Evolutionary conservation across 2,329 filamentous ascomycete species (phyloP), one percentile per base, ranked within the genome.

Genomic region (Drechmeria coniospora): DNA sequence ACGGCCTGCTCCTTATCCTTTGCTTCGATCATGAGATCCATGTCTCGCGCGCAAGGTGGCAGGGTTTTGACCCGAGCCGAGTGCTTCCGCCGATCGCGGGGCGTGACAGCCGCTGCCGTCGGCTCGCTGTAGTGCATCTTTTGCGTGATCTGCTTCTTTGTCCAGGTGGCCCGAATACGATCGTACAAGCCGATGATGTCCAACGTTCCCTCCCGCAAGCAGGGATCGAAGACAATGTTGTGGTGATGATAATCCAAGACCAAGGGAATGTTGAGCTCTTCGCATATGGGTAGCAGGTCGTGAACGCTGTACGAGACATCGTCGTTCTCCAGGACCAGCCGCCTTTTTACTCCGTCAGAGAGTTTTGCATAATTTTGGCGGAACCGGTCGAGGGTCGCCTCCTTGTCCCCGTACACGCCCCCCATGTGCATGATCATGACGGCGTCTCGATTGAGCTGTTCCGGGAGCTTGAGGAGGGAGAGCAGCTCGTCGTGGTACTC

Each of bases 21-120:
- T 26, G 87, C 87, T 56, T 95, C 87, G 34, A 95, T 94, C 87
- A 95, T 95, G n/a, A 95, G 61, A 45, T 94, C 87, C 78, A 92
- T 90, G 18, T 79, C 74, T 1, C 70, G 59, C 4, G 74, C 64
- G 42, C 87, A 94, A 0, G 87, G 86, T 1, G 87, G 87, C 1
- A 95, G 53, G 1, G 74, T 79, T 37, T 65, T 65, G 2, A 92
- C 83, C 7, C 87, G 69, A 0, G 82, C 66, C 20, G 74, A 83
- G 45, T 95, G 87, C 51, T 92, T 94, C 32, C 87, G 68, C 16
- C 86, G 64, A 38, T 92, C 78, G 1, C 73, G 67, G 0, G 67
- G 68, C 1, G 84, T 92, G 22, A 92, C 68, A 1, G 84, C 82
- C 1, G 34, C 24, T 4, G 45, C 37, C 1, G 47, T 51, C 1